These are phyloP conservation scores for Aspergillus sergii DNA, from an alignment of 2,329 filamentous ascomycete genomes.

Conservation along the genomic window DNA sequence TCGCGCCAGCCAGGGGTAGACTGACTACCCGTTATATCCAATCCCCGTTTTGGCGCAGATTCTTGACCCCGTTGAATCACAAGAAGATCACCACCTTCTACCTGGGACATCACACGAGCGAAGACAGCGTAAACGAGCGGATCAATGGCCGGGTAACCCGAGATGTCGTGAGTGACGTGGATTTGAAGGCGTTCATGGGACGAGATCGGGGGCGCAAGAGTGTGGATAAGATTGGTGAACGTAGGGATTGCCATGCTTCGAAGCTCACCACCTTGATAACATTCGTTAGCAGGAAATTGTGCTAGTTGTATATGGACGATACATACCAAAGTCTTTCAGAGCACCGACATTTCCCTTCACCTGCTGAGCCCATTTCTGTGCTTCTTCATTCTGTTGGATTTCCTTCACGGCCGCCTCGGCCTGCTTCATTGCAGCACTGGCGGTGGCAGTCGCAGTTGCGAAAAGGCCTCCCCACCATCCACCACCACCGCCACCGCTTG, in stretches of 20 bases:
- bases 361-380: conserved; percentile 93
- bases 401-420: conserved; percentile 92
- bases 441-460: conserved; percentile 74
- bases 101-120: conserved; percentile 96
- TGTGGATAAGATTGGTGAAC: conserved; percentile 92
- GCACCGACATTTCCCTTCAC: conserved; percentile 85
- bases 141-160: conserved; percentile 91
- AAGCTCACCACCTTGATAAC: conserved; percentile 73
- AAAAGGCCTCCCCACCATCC: conserved; percentile 89
- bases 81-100: conserved; percentile 92
- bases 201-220: conserved; percentile 91
- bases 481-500: conserved; percentile 65
- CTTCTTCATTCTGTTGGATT: conserved; percentile 94
- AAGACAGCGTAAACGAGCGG: conserved; percentile 91
- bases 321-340: conserved; percentile 72
- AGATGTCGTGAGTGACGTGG: conserved; percentile 94
- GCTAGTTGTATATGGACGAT: conserved; percentile 42
- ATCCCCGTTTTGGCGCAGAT: conserved; percentile 68
- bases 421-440: conserved; percentile 74
- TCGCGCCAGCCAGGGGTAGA: conserved; percentile 73
- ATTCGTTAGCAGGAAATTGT: conserved; percentile 5
- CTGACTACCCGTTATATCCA: conserved; percentile 39
- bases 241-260: conserved; percentile 86
- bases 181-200: conserved; percentile 96
- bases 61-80: conserved; percentile 94